These are phyloP conservation scores for Verbascum thapsus DNA, from an alignment of 257 asterid genomes.

Conservation along the genomic window DNA sequence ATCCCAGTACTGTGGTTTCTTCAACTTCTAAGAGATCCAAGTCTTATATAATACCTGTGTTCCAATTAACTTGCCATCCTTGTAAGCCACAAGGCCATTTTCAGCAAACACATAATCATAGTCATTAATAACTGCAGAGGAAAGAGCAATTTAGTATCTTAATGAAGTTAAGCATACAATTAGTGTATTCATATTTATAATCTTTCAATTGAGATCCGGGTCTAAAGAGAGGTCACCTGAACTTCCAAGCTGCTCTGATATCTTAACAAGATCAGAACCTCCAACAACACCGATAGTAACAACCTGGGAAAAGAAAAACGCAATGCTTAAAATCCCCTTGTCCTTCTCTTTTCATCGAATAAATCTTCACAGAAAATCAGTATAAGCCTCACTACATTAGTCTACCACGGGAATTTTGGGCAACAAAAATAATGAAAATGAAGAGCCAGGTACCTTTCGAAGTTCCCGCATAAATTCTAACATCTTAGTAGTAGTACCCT, in stretches of 20 bases:
- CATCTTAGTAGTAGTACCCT: conserved; percentile 77
- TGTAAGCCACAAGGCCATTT: conserved; percentile 94
- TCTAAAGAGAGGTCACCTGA: conserved; percentile 50
- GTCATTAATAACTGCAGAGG: conserved; percentile 65
- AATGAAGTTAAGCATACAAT: conserved; percentile 15
- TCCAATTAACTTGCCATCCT: conserved; percentile 73
- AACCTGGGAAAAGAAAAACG: conserved; percentile 48
- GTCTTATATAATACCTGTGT: conserved; percentile 56
- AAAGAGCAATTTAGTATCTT: conserved; percentile 20
- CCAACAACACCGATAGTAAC: conserved; percentile 93
- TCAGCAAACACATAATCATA: conserved; percentile 87
- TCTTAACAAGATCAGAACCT: conserved; percentile 96
- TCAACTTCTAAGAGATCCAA: conserved; percentile 7
- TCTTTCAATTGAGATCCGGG: conserved; percentile 15
- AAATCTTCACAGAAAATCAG: neutral
- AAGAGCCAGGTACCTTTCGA: conserved; percentile 60
- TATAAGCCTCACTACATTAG: neutral
- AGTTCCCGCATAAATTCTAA: conserved; percentile 75
- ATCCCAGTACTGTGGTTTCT: neutral
- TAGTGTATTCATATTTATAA: conserved; percentile 9
- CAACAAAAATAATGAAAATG: neutral
- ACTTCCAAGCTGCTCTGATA: conserved; percentile 91
- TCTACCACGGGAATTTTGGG: neutral
- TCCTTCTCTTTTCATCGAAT: neutral
- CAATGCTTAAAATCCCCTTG: neutral